Evolutionary conservation across 2,329 filamentous ascomycete species (phyloP), one percentile per base, ranked within the genome.

Genomic region (Aspergillus quadrilineatus): DNA sequence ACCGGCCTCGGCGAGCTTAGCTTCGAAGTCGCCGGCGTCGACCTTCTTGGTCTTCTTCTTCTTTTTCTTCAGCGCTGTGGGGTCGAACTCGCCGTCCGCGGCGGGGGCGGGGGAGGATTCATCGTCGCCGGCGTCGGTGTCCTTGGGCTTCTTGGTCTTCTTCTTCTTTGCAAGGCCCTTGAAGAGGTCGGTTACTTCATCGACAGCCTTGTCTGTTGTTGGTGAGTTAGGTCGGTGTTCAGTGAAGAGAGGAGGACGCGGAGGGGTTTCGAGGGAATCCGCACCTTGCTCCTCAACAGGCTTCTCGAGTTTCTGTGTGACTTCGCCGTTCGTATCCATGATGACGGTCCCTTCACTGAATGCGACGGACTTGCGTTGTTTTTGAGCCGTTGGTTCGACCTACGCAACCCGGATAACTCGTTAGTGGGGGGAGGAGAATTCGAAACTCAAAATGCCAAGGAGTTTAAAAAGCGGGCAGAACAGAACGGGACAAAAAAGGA

Each of bases 341-440:
- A 96, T 86, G 64, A 89, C 84, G 68, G 90, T 85, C 70, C 90
- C 90, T 77, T 94, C 89, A 73, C 88, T 92, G 76, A 97, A 97
- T 63, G 92, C 88, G 70, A 97, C 93, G 46, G 91, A 95, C 80
- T 97, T 96, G 79, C 92, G 89, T 70, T 88, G 86, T 76, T 89
- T 92, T 72, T 84, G 83, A 68, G 87, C 82, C 58, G 73, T 64
- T 37, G 74, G 67, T 60, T 74, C 65, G 62, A 76, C 72, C 69
- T 78, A 75, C 80, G 60, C 46, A 53, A 14, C 39, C 53, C 63
- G 65, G 60, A 62, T 43, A 55, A 56, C 48, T 63, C 57, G 73
- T 72, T 65, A 73, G 69, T 67, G 50, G 58, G 51, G 51, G 49
- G 43, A 57, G 45, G 42, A 52, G 34, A 12, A 47, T 53, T 46